Evolutionary conservation across 805 yeast genomes (phyloP), one percentile per base, ranked within the genome.

Genomic region (Candida silvicultrix): DNA sequence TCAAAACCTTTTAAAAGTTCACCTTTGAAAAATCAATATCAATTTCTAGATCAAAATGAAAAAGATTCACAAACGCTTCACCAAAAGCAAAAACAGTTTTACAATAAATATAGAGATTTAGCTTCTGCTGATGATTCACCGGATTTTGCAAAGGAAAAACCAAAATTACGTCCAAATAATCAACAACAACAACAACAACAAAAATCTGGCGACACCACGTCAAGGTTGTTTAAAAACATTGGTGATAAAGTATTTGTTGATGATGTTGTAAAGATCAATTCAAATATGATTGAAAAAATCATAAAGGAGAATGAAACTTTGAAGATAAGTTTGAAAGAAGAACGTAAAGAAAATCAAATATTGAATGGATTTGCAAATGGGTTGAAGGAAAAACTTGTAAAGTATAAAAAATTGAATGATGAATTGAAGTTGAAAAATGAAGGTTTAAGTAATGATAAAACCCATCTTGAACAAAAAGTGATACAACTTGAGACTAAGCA

Each of bases 211-310:
- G 51, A 57, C 18, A 40, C 55, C 9, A 41, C 45, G 10, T 49
- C 56, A 16, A 52, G 60, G 21, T 47, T 57, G 15, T 57, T 58
- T 43, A 56, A 49, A 32, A 49, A 49, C 21, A 37, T 57, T 3
- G 18, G 34, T 11, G 38, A 43, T 3, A 46, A 48, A 6, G 52
- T 57, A 2, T 62, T 57, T 2, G 41, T 55, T 2, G 55, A 52
- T 19, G 69, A 65, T 31, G 69, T 64, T 40, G 64, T 65, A 43
- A 62, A 62, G 44, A 55, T 64, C 35, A 66, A 61, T 41, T 58
- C 70, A 4, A 60, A 64, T 42, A 65, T 66, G 63, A 56, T 68
- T 18, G 74, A 69, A 45, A 64, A 64, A 44, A 54, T 68, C 29
- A 58, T 66, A 19, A 59, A 59, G 28, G 68, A 69, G 36, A 64